A percentile compares a stretch with the other conserved stretches of the same genome.
phyloP scores from a whole-genome alignment of 192 early-diverging fungal genomes.

The Coemansia sp. region DNA sequence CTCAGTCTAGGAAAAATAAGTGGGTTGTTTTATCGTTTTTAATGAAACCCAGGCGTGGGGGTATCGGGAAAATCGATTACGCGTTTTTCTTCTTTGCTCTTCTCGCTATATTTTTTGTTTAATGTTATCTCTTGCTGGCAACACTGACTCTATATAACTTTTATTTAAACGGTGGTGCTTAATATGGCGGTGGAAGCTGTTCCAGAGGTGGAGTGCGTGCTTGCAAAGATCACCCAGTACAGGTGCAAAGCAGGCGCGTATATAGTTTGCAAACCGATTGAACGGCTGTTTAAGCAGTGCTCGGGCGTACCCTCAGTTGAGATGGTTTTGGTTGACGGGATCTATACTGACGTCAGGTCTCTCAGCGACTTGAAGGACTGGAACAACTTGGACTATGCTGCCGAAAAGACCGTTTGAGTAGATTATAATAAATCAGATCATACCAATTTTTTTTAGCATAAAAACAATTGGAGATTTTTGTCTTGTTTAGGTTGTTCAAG shows the following conservation, averaged over 20 bases:
- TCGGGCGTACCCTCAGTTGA: conserved; percentile 34
- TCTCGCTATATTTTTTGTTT: neutral
- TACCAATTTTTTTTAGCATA: conserved; percentile 16
- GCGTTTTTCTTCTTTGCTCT: neutral
- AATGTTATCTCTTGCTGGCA: neutral
- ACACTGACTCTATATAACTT: neutral
- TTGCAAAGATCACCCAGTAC: conserved; percentile 34
- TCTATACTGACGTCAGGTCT: conserved; percentile 22
- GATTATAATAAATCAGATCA: conserved; percentile 13
- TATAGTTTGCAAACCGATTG: conserved; percentile 31
- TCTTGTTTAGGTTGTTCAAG: neutral
- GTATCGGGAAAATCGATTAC: neutral
- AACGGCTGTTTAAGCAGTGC: conserved; percentile 50
- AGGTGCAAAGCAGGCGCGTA: conserved; percentile 30
- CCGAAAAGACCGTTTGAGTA: neutral
- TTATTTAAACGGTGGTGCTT: neutral
- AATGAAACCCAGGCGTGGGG: neutral
- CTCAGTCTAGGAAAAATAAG: neutral
- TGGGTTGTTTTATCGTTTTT: neutral
- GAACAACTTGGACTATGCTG: neutral
- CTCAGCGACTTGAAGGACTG: conserved; percentile 4
- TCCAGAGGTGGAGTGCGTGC: conserved; percentile 29
- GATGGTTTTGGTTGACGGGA: conserved; percentile 30
- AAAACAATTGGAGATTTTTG: neutral
- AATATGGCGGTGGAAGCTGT: neutral